A percentile compares a stretch with the other conserved stretches of the same genome.
These are phyloP conservation scores for Zoysia matrella DNA, from an alignment of 202 grass and related monocot genomes.

Conservation along the genomic window DNA sequence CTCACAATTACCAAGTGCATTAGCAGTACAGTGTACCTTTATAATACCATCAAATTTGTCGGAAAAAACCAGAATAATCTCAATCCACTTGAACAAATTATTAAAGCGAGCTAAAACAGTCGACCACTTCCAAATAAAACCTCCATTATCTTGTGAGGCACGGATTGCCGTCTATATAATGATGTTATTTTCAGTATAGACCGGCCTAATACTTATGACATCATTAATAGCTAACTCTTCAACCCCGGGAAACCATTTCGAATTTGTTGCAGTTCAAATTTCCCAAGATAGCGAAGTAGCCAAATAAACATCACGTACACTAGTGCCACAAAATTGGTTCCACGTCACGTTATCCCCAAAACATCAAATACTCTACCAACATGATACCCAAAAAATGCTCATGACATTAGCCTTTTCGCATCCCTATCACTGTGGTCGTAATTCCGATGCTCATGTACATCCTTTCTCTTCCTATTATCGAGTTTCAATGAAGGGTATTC, in stretches of 20 bases:
- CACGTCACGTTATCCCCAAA: background rate
- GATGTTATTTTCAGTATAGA: background rate
- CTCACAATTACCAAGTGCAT: no score
- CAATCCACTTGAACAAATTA: no score
- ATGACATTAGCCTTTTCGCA: conserved; percentile 61
- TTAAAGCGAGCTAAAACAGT: background rate
- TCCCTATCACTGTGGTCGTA: conserved; percentile 48
- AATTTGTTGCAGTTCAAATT: conserved; percentile 19
- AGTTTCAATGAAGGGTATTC: conserved; percentile 46
- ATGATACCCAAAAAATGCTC: conserved; percentile 7
- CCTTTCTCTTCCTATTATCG: conserved; percentile 48
- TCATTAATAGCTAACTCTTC: background rate
- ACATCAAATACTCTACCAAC: background rate
- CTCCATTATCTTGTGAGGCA: background rate
- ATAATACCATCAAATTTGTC: no score
- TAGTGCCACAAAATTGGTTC: conserved; percentile 11
- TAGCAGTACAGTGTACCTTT: no score
- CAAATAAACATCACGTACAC: conserved; percentile 8
- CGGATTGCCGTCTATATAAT: background rate
- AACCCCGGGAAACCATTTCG: background rate
- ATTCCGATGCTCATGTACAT: conserved; percentile 41
- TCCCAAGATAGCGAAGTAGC: conserved; percentile 4
- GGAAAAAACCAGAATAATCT: no score
- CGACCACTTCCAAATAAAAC: background rate
- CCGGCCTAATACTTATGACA: background rate